Conservation (phyloP, 257 asterid species). For the Linderniella brevidens region DNA sequence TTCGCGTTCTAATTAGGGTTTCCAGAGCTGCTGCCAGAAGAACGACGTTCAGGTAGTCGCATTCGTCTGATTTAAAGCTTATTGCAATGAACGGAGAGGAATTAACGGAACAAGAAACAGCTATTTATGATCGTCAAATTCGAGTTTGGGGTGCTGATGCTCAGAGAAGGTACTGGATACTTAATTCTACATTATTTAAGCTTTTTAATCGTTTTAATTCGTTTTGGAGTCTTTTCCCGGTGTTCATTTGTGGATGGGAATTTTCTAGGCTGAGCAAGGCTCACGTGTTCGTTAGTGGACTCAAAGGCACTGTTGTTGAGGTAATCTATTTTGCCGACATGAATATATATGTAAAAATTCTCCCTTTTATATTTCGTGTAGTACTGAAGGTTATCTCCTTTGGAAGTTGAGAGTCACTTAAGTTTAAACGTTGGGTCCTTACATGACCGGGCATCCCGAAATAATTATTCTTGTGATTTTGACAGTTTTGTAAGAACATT, state of each 20-base stretch:
- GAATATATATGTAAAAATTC: neutral
- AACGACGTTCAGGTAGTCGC: no score
- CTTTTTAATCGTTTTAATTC: neutral
- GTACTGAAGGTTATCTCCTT: neutral
- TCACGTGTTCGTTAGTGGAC: slow-evolving; percentile 74
- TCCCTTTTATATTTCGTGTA: neutral
- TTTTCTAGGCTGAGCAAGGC: slow-evolving; percentile 70
- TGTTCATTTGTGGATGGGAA: neutral
- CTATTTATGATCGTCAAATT: slow-evolving; percentile 98
- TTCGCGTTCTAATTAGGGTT: slow-evolving; percentile 19
- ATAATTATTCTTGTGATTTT: neutral
- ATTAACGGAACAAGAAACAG: slow-evolving; percentile 95
- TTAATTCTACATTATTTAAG: neutral
- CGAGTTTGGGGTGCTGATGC: slow-evolving; percentile 99
- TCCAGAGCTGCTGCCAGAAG: no score
- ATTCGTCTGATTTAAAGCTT: neutral
- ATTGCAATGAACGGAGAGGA: slow-evolving; percentile 50
- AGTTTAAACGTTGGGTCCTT: neutral
- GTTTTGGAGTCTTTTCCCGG: neutral
- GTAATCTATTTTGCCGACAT: slow-evolving; percentile 18
- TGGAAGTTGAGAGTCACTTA: neutral
- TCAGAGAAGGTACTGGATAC: slow-evolving; percentile 48
- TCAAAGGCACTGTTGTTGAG: slow-evolving; percentile 75
- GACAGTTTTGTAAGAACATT: slow-evolving; percentile 91
- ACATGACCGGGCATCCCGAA: slow-evolving; percentile 3